Evolutionary conservation across 2,329 filamentous ascomycete species (phyloP), one percentile per base, ranked within the genome.

Genomic region (Scytalidium lignicola): DNA sequence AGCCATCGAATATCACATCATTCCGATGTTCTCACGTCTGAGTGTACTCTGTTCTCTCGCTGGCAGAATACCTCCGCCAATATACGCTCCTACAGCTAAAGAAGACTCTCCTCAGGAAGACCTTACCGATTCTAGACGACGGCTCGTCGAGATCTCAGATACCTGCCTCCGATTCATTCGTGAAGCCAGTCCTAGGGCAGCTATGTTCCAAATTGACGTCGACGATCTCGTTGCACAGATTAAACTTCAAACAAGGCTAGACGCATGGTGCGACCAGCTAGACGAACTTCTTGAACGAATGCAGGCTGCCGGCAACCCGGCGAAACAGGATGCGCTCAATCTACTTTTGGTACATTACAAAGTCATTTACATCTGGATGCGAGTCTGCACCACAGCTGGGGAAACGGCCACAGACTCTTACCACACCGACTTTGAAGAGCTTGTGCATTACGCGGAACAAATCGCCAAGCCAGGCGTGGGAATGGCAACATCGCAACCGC

Each of bases 331-430:
- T 10, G 47, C 42, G 32, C 6, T 49, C 47, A 49, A 41, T 49
- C 19, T 49, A 41, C 47, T 49, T 42, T 44, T 49, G 42, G 42
- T 49, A 45, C 41, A 49, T n/a, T 49, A 49, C 47, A 49, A 49
- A 45, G 47, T 49, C 37, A 45, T 49, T 49, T 49, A 49, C 29
- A 49, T 49, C 42, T 49, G 47, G 47, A 19, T 45, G 32, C 41
- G 47, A 49, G 47, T 45, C 20, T 49, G 47, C 32, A 49, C 47
- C 43, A 45, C 43, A 40, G 42, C 47, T 41, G 47, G 43, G 18
- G 47, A 49, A 41, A 45, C 21, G 20, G 47, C 47, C 32, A 45
- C 47, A 41, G 47, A 49, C 42, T 49, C 37, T 29, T 49, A 45
- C 47, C 42, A 45, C 29, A 29, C 19, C 28, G 47, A 49, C 42